phyloP scores from a whole-genome alignment of 805 yeast genomes.

The Starmerella bombi region DNA sequence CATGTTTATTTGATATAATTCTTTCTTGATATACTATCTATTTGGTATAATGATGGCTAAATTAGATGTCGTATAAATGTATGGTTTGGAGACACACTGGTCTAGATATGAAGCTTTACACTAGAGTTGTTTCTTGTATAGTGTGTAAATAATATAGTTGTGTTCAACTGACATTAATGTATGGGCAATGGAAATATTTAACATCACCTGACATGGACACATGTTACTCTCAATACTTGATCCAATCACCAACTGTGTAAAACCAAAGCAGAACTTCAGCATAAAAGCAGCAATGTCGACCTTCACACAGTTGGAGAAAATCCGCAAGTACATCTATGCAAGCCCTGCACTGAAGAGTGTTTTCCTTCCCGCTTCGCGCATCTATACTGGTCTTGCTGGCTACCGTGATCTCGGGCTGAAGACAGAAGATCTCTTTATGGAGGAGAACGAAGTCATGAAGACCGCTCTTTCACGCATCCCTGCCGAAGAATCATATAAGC shows the following conservation, averaged over 20 bases:
- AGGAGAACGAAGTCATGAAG: constrained; percentile 77
- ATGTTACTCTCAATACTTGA: too few relatives aligned
- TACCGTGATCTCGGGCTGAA: constrained; percentile 89
- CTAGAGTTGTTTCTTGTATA: too few relatives aligned
- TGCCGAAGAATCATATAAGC: constrained; percentile 67
- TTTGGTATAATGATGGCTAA: too few relatives aligned
- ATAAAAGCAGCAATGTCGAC: constrained; percentile 25
- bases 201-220: too few relatives aligned
- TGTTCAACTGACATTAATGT: too few relatives aligned
- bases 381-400: constrained; percentile 64
- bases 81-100: too few relatives aligned
- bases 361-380: constrained; percentile 65
- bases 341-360: constrained; percentile 67
- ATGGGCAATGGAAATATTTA: too few relatives aligned
- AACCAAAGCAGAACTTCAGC: neutral
- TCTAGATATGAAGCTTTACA: too few relatives aligned
- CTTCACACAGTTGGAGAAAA: constrained; percentile 29
- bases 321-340: constrained; percentile 60
- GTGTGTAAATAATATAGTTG: too few relatives aligned
- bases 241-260: neutral
- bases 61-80: too few relatives aligned
- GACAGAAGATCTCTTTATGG: constrained; percentile 74
- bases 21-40: too few relatives aligned
- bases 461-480: constrained; percentile 84
- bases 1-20: too few relatives aligned